Evolutionary conservation across 345 rosid species (phyloP), one percentile per base, ranked within the genome.

Genomic region (Salix caprea): DNA sequence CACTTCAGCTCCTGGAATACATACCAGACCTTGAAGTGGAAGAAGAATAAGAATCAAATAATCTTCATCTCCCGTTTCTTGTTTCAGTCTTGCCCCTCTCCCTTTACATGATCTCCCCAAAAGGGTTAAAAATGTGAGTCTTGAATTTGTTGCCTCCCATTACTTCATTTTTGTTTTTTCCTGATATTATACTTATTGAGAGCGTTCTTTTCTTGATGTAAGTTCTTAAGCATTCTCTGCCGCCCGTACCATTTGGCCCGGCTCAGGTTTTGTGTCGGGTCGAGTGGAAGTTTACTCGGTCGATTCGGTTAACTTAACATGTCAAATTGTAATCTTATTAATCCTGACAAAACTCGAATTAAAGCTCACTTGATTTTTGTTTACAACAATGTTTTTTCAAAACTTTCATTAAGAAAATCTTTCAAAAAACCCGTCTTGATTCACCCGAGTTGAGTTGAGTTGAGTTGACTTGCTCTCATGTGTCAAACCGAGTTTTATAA

Each of bases 11-110:
- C 99, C 97, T 96, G 87, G 98, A 91, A 74, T 93, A 89, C 75
- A 86, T 93, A 66, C 98, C 99, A 16, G 99, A 97, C 56, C 94
- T 95, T 18, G 98, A 94, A n/a, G 60, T 52, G 10, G 95, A 91
- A 2, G 91, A 89, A 83, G 87, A 86, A 73, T 85, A 76, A 83
- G 39, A 30, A n/a, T 40, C 5, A 44, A 3, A 58, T 2, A 58
- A 71, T 16, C 61, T 52, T 56, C 42, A 11, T 54, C 34, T 69
- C 10, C 12, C 56, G 65, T 67, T 6, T 36, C 10, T 67, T 42
- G 15, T 19, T 30, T 36, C 18, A 15, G 10, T 16, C 44, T 58
- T 58, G 46, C 12, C 34, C 60, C 28, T 42, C 16, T 7, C 44
- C 8, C 28, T 0, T 9, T n/a, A n/a, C 28, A 58, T 58, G 52